These are phyloP conservation scores for Trebouxia gelatinosa DNA, from an alignment of 163 green algal genomes.

Conservation along the genomic window DNA sequence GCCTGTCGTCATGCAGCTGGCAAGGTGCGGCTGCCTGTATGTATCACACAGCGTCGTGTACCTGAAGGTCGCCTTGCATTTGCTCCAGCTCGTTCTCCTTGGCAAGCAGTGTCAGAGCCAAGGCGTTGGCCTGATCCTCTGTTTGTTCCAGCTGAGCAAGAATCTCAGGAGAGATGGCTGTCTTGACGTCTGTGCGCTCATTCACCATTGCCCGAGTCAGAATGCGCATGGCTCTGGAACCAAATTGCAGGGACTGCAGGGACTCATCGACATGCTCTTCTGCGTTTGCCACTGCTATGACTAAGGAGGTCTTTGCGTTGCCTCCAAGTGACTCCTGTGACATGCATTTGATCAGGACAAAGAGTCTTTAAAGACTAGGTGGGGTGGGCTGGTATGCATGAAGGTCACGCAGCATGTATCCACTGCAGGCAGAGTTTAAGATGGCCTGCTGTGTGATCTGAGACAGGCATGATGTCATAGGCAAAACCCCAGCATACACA, in stretches of 20 bases:
- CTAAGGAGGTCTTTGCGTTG: conserved; percentile 79
- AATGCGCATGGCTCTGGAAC: conserved; percentile 75
- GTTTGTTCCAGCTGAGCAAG: conserved; percentile 35
- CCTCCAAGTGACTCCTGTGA: conserved; percentile 82
- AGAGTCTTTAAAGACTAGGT: too few relatives aligned
- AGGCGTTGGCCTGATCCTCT: conserved; percentile 27
- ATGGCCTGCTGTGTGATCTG: too few relatives aligned
- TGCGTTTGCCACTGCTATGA: conserved; percentile 69
- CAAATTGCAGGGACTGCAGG: conserved; percentile 80
- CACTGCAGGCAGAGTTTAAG: too few relatives aligned
- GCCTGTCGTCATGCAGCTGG: too few relatives aligned
- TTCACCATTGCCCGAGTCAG: conserved; percentile 69
- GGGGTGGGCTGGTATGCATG: too few relatives aligned
- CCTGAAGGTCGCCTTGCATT: conserved; percentile 36
- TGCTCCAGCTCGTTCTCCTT: conserved; percentile 51
- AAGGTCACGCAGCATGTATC: too few relatives aligned
- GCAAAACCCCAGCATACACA: too few relatives aligned
- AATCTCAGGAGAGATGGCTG: conserved; percentile 40
- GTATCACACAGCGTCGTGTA: too few relatives aligned
- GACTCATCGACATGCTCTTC: conserved; percentile 71
- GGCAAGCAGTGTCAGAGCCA: conserved; percentile 48
- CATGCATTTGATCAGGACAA: too few relatives aligned
- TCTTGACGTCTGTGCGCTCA: conserved; percentile 59
- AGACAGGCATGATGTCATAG: too few relatives aligned
- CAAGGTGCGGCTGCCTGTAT: too few relatives aligned